These are phyloP conservation scores for Monosporascus sp. DNA, from an alignment of 2,329 filamentous ascomycete species.

Conservation along the genomic window DNA sequence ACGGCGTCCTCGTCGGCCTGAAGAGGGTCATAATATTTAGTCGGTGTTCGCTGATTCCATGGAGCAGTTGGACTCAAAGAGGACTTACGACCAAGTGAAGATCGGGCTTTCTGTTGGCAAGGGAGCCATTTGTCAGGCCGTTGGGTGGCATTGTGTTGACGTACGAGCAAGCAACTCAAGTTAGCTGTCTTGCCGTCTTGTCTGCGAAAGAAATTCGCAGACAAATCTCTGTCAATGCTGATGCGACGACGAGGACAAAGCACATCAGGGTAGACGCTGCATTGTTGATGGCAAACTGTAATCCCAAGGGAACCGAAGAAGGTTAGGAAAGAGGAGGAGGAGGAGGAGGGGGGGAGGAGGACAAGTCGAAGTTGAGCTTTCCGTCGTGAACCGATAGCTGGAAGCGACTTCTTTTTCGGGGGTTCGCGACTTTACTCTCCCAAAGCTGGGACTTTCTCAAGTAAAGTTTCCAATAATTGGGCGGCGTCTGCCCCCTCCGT, in stretches of 20 bases:
- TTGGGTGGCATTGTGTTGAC: constrained; percentile 24
- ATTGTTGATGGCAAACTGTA: background rate
- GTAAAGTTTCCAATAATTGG: background rate
- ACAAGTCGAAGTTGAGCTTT: too few species aligned
- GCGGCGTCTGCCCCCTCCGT: background rate
- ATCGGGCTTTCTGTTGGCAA: constrained; percentile 34
- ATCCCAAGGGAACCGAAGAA: background rate
- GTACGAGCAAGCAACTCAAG: too few species aligned
- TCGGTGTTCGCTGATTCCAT: background rate
- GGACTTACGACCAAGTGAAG: constrained; percentile 42
- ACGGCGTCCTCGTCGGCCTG: constrained; percentile 83
- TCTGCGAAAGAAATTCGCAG: background rate
- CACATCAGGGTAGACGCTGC: background rate
- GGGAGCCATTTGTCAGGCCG: constrained; percentile 24
- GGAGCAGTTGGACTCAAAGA: too few species aligned
- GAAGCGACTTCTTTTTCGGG: background rate
- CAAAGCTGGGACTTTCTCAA: background rate
- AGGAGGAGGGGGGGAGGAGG: background rate
- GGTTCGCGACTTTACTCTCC: background rate
- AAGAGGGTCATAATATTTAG: constrained; percentile 22
- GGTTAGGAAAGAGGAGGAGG: background rate
- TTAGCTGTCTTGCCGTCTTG: background rate
- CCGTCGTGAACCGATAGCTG: background rate
- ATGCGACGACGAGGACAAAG: background rate
- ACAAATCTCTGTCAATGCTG: background rate